A percentile compares a stretch with the other conserved stretches of the same genome.
Conservation (phyloP, 2,329 filamentous ascomycete species). For the Didymella pomorum region DNA sequence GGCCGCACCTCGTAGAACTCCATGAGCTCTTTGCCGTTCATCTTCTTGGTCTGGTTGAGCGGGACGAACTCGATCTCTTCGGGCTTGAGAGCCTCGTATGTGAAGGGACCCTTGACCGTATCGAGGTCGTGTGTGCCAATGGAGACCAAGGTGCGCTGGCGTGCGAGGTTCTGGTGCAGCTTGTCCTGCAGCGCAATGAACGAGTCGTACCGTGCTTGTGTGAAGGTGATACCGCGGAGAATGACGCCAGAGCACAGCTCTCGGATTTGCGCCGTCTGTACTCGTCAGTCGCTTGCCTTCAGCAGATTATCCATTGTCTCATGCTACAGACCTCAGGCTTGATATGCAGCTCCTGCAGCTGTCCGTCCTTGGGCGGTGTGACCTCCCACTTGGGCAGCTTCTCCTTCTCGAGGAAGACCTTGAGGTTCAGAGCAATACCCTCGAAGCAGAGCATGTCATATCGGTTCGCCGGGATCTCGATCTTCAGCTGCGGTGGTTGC, state of each 20-base stretch:
- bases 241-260: slow-evolving; percentile 91
- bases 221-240: slow-evolving; percentile 89
- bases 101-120: slow-evolving; percentile 92
- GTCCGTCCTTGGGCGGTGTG: slow-evolving; percentile 73
- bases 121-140: slow-evolving; percentile 98
- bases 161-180: slow-evolving; percentile 92
- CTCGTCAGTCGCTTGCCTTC: slow-evolving; percentile 24
- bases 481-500: slow-evolving; percentile 92
- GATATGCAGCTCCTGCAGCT: slow-evolving; percentile 83
- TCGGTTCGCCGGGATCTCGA: slow-evolving; percentile 95
- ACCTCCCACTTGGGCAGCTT: slow-evolving; percentile 81
- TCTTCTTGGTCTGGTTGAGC: slow-evolving; percentile 87
- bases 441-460: slow-evolving; percentile 97
- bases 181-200: slow-evolving; percentile 99
- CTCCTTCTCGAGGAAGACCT: slow-evolving; percentile 85
- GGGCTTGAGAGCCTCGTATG: slow-evolving; percentile 91
- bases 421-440: slow-evolving; percentile 93
- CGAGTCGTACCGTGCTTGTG: slow-evolving; percentile 88
- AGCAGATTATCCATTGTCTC: fast-evolving
- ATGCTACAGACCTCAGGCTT: slow-evolving; percentile 63
- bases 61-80: slow-evolving; percentile 90
- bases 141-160: slow-evolving; percentile 91
- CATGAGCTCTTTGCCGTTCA: slow-evolving; percentile 91
- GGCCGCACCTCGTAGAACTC: slow-evolving; percentile 76
- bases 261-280: slow-evolving; percentile 77